Percentiles rank a stretch among this genome's conserved stretches.
Evolutionary conservation across 179 eudicot genomes (phyloP).

Genomic region (Heliamphora pulchella): DNA sequence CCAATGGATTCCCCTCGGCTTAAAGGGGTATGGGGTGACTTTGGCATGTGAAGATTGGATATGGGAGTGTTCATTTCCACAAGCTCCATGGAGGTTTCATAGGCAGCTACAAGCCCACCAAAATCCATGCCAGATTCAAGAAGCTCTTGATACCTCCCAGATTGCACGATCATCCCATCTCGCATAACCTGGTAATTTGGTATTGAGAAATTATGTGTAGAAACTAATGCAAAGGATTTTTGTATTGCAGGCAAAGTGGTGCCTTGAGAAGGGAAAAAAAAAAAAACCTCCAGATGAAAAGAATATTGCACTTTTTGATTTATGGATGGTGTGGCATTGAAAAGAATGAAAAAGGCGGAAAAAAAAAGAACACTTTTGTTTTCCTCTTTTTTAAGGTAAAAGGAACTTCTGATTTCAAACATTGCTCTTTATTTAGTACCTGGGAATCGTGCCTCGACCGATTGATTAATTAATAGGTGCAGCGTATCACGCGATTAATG

Average conservation of each 20-base stretch:
- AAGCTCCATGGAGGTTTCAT: conserved; percentile 75
- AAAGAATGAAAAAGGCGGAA: too few species aligned
- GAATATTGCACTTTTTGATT: too few species aligned
- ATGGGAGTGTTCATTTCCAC: conserved; percentile 42
- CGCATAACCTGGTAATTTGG: conserved; percentile 55
- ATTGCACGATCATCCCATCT: conserved; percentile 77
- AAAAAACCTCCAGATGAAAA: too few species aligned
- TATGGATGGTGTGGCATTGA: too few species aligned
- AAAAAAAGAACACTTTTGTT: too few species aligned
- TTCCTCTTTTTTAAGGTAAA: too few species aligned
- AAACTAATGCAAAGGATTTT: not conserved
- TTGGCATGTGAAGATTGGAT: conserved; percentile 20
- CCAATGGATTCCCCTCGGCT: conserved; percentile 20
- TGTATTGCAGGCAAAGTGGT: not conserved
- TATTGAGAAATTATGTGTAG: not conserved
- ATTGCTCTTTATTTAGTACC: too few species aligned
- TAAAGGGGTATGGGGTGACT: conserved; percentile 30
- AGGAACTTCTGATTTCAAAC: too few species aligned
- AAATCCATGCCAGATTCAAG: conserved; percentile 58
- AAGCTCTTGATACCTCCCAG: conserved; percentile 60
- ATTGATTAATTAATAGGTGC: too few species aligned
- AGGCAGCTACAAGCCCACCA: conserved; percentile 67
- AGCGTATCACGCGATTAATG: too few species aligned
- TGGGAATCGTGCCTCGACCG: too few species aligned
- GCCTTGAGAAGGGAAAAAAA: too few species aligned